Evolutionary conservation across 2,329 filamentous ascomycete genomes (phyloP), one percentile per base, ranked within the genome.

Genomic region (Eutypella sp.): DNA sequence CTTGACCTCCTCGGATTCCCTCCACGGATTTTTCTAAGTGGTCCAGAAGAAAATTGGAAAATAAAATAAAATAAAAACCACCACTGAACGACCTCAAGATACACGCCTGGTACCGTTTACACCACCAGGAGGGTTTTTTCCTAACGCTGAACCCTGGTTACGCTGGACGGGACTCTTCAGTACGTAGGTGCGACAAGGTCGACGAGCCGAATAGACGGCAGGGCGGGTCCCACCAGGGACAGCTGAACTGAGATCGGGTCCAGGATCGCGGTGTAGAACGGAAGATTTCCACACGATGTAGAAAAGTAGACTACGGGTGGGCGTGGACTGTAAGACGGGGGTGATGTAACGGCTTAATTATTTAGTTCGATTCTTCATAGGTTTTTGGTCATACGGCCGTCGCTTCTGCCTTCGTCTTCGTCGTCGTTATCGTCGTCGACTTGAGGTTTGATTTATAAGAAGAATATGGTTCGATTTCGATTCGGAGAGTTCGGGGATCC

Each of bases 181-280:
- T 15, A 13, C 3, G n/a, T 7, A 15, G 11, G 4, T 10, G 19
- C 15, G 15, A 24, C 5, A 6, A 15, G 11, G 20, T 22, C 19
- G 36, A 39, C 34, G 10, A 23, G 19, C 36, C 20, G 36, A 39
- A 4, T 15, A 39, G 11, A 39, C 36, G 36, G 36, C 36, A 22
- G 36, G n/a, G 20, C 36, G 36, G 36, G 36, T 39, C 36, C 36
- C 36, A 39, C 36, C 22, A 24, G 36, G 36, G 36, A 39, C 36
- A 15, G 15, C 19, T 39, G 20, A 15, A 20, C 13, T 20, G 20
- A 22, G 20, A 39, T 24, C 23, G 20, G 19, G 22, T 15, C 10
- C 36, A 19, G 23, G 23, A 22, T 24, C 23, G 36, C 36, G 18
- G 19, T 19, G 36, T 39, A 18, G 36, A 24, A 39, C 36, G 36